These are phyloP conservation scores for Colletotrichum higginsianum DNA, from an alignment of 2,329 filamentous ascomycete genomes.

Conservation along the genomic window DNA sequence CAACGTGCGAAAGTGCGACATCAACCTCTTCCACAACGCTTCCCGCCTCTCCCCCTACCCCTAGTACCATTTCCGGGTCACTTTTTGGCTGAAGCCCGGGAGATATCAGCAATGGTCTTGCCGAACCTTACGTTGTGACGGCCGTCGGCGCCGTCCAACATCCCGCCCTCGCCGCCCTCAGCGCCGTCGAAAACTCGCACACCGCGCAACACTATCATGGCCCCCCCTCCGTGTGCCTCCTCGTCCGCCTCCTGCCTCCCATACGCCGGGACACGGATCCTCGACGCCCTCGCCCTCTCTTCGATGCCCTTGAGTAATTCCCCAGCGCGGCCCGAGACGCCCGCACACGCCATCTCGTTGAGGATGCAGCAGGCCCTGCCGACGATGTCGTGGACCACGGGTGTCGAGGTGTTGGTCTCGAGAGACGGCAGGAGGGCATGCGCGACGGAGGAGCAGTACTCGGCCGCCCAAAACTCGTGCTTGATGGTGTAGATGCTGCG, in stretches of 20 bases:
- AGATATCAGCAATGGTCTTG: background rate
- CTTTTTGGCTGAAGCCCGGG: background rate
- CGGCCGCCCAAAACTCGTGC: constrained; percentile 45
- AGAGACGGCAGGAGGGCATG: constrained; percentile 5
- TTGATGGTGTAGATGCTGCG: constrained; percentile 46
- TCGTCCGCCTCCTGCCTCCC: background rate
- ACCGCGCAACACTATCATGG: background rate
- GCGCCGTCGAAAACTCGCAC: constrained; percentile 14
- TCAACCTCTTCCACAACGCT: no score
- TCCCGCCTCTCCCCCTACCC: no score
- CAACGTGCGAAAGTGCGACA: no score
- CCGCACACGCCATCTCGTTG: constrained; percentile 4
- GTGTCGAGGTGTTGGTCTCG: background rate
- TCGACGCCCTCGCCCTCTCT: background rate
- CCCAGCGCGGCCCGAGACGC: constrained; percentile 13
- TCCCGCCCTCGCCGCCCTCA: background rate
- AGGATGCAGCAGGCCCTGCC: constrained; percentile 24
- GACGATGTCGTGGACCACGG: constrained; percentile 1
- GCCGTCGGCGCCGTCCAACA: background rate
- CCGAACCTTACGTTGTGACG: constrained; percentile 5
- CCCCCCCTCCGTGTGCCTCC: background rate
- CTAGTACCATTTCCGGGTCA: background rate
- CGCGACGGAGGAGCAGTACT: constrained; percentile 17
- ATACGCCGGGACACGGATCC: constrained; percentile 16
- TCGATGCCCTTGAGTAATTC: constrained; percentile 14